phyloP scores from a whole-genome alignment of 2,329 filamentous ascomycete species.

The Cytospora mali region DNA sequence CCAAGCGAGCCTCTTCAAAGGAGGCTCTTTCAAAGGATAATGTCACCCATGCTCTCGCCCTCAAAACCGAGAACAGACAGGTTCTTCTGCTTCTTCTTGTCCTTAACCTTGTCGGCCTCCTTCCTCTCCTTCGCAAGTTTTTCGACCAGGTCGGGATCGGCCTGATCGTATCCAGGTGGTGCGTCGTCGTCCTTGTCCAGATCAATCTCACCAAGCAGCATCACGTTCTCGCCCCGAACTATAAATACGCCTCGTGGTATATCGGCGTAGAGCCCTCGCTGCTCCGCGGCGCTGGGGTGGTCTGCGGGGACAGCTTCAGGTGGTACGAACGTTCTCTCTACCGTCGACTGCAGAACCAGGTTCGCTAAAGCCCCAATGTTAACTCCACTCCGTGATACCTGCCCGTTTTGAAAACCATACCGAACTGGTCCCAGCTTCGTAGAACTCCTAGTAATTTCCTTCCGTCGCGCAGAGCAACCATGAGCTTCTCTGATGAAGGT shows the following conservation, averaged over 20 bases:
- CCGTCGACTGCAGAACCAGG: constrained; percentile 88
- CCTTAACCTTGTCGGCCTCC: constrained; percentile 66
- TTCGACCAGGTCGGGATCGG: constrained; percentile 56
- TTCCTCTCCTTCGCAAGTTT: constrained; percentile 74
- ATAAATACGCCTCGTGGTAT: constrained; percentile 85
- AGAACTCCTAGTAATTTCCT: constrained; percentile 91
- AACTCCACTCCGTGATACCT: constrained; percentile 28
- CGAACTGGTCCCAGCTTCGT: constrained; percentile 97
- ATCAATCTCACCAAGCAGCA: constrained; percentile 93
- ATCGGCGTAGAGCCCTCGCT: constrained; percentile 73
- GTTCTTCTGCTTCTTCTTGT: constrained; percentile 73
- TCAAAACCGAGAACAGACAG: constrained; percentile 82
- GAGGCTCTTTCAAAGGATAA: constrained; percentile 58
- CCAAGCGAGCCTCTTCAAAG: constrained; percentile 20
- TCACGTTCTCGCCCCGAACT: constrained; percentile 94
- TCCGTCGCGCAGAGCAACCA: constrained; percentile 88
- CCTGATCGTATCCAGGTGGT: constrained; percentile 65
- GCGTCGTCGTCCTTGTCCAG: constrained; percentile 93
- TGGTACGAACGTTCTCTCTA: constrained; percentile 80
- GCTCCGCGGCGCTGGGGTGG: constrained; percentile 38
- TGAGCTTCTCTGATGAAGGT: constrained; percentile 80
- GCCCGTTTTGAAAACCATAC: constrained; percentile 52
- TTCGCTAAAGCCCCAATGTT: constrained; percentile 51
- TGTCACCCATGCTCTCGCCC: constrained; percentile 78
- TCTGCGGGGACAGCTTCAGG: constrained; percentile 46